A percentile compares a stretch with the other conserved stretches of the same genome.
phyloP scores from a whole-genome alignment of 129 eudicot species.

The Glebionis coronaria region DNA sequence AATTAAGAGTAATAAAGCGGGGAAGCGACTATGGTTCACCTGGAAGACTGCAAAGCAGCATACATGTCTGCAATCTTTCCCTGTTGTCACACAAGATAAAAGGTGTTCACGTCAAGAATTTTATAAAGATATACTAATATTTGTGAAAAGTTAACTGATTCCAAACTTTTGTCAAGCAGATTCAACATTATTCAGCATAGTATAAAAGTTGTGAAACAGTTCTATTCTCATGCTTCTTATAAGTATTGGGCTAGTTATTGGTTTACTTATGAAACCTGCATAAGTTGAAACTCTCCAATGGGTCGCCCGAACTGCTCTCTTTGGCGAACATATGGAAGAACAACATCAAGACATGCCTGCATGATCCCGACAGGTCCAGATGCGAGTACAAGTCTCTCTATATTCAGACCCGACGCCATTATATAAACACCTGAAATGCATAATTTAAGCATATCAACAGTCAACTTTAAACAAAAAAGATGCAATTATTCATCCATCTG shows the following conservation, averaged over 20 bases:
- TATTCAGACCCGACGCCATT: constrained; percentile 89
- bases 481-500: neutral
- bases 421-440: constrained; percentile 73
- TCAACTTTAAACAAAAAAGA: neutral
- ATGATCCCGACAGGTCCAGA: constrained; percentile 86
- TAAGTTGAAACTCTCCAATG: constrained; percentile 81
- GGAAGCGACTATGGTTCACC: constrained; percentile 30
- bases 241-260: too few relatives aligned
- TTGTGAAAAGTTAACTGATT: too few relatives aligned
- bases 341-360: constrained; percentile 96
- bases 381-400: constrained; percentile 83
- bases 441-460: neutral
- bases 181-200: too few relatives aligned
- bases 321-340: constrained; percentile 77
- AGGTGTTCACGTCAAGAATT: neutral
- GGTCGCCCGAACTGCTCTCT: constrained; percentile 85
- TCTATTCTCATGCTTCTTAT: too few relatives aligned
- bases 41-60: constrained; percentile 74
- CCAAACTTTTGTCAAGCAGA: too few relatives aligned
- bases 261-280: constrained; percentile 50
- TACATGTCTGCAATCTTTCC: constrained; percentile 91
- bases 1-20: neutral
- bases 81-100: constrained; percentile 33
- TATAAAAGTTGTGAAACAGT: too few relatives aligned
- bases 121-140: too few relatives aligned